phyloP scores from a whole-genome alignment of 164 flowering plant genomes.

The Dillenia suffruticosa region DNA sequence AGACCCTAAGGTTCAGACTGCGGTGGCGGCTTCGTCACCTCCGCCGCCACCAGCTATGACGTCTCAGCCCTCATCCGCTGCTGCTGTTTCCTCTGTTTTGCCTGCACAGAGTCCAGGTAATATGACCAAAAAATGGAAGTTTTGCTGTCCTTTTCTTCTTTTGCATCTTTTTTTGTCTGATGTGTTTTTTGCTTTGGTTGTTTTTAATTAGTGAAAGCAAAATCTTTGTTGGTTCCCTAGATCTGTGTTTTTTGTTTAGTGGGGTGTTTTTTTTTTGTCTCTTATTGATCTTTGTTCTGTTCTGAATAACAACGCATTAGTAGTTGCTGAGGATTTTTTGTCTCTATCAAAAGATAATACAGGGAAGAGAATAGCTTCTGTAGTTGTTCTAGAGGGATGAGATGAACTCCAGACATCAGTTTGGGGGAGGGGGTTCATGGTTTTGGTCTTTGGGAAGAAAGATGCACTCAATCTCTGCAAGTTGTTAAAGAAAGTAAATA shows the following conservation, averaged over 20 bases:
- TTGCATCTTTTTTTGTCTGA: slow-evolving; percentile 11
- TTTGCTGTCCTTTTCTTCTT: background rate
- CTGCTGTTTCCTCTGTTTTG: slow-evolving; percentile 20
- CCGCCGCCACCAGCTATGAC: slow-evolving; percentile 14
- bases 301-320: slow-evolving; percentile 1
- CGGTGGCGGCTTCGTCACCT: slow-evolving; percentile 13
- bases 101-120: slow-evolving; percentile 37
- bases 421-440: background rate
- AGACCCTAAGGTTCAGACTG: slow-evolving; percentile 21
- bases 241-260: slow-evolving; percentile 27
- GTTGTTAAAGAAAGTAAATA: slow-evolving; percentile 9
- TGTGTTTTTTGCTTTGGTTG: background rate
- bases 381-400: no score
- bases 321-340: background rate
- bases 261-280: slow-evolving; percentile 29
- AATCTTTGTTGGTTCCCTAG: slow-evolving; percentile 12
- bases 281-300: slow-evolving; percentile 28
- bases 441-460: slow-evolving; percentile 2
- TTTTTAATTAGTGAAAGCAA: background rate
- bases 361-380: background rate
- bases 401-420: no score
- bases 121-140: background rate
- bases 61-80: slow-evolving; percentile 14
- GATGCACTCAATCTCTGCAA: background rate
- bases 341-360: no score